Evolutionary conservation across 78 protist species (phyloP).

Genomic region (Dictyostelium brefeldianum): DNA sequence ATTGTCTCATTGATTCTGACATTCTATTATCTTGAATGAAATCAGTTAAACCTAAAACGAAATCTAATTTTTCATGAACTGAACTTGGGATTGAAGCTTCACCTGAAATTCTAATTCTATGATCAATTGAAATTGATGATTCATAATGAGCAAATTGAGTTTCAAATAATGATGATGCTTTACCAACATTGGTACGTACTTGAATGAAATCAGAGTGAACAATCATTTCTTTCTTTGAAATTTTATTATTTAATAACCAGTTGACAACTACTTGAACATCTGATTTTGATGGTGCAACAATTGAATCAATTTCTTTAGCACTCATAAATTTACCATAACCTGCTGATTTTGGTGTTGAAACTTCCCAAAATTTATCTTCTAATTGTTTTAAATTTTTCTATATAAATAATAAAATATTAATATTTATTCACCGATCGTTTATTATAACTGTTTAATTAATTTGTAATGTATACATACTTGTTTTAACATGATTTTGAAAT

Average conservation of each 20-base stretch:
- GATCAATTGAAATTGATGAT: neutral
- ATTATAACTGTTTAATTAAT: no score
- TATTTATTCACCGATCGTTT: no score
- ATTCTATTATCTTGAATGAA: slow-evolving; percentile 58
- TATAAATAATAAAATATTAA: neutral
- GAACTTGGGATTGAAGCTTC: slow-evolving; percentile 40
- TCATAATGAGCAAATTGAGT: slow-evolving; percentile 23
- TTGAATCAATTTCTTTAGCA: slow-evolving; percentile 19
- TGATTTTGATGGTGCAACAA: slow-evolving; percentile 45
- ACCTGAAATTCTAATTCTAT: slow-evolving; percentile 47
- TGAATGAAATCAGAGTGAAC: slow-evolving; percentile 55
- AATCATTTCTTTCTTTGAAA: slow-evolving; percentile 37
- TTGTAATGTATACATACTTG: slow-evolving; percentile 45
- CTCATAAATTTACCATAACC: slow-evolving; percentile 72
- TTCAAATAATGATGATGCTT: slow-evolving; percentile 32
- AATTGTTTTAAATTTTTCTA: slow-evolving; percentile 48
- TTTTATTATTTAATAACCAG: slow-evolving; percentile 14
- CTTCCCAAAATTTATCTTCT: slow-evolving; percentile 61
- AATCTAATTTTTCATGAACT: slow-evolving; percentile 59
- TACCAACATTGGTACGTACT: slow-evolving; percentile 48
- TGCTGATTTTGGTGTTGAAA: slow-evolving; percentile 74
- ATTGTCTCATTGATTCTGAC: slow-evolving; percentile 10
- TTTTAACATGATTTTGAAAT: slow-evolving; percentile 59
- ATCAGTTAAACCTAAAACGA: slow-evolving; percentile 77
- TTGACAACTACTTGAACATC: slow-evolving; percentile 16